Base-by-base conservation (phyloP, 768 basidiomycete species). In the Podaxis carcinomalis region DNA sequence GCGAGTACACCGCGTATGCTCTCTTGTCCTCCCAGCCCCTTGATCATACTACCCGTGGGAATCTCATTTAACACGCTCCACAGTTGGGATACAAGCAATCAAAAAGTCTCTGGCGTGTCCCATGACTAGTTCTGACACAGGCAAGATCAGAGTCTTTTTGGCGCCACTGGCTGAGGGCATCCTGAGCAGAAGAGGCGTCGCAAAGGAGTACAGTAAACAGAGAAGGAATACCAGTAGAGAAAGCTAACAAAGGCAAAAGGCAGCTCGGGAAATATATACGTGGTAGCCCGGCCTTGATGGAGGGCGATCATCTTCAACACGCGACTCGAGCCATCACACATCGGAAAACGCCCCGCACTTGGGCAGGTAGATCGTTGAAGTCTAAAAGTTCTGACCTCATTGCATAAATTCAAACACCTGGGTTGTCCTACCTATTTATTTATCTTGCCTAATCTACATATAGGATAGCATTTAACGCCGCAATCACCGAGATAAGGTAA, bases 1-100 rank as follows among this genome's bases (percentile, higher is more conserved):
- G 66, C 67, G 44, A 57, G 40, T 44, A 53, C 51, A 32, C 35
- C 57, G 37, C 40, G 56, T 54, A 51, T 21, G n/a, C 16, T 19
- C 42, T n/a, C 42, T n/a, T n/a, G n/a, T n/a, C 14, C n/a, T 39
- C 35, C n/a, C 25, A 53, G 51, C 51, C 32, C 37, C 27, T 27
- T 37, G 11, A 21, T 46, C 32, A 46, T 56, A 32, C 47, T n/a
- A 49, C 1, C 28, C 54, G 61, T 62, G 56, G 52, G 56, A 62
- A 44, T 54, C 13, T 23, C 36, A 25, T 32, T 32, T 32, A 32
- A 32, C 32, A 2, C 32, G 0, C 32, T 28, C 27, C 32, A 9
- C 6, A 9, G 32, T 32, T 32, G 32, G 7, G 32, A 32, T 9
- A 32, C 32, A 32, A 32, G 32, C 32, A 32, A 9, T 9, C 32